Evolutionary conservation across 108 stramenopile species (phyloP), one percentile per base, ranked within the genome.

Genomic region (Cyclotella cryptica): DNA sequence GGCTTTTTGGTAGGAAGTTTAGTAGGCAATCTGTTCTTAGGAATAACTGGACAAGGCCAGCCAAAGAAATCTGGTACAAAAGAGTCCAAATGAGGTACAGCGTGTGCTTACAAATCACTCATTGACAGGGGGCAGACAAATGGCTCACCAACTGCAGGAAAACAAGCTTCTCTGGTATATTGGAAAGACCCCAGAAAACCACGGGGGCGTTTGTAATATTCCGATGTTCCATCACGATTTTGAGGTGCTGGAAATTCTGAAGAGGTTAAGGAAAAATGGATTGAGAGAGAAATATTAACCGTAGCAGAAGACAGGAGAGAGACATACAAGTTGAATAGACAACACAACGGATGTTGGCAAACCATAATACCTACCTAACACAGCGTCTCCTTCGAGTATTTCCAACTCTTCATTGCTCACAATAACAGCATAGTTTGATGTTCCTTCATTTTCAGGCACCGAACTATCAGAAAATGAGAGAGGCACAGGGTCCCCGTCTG

Each of bases 21-120:
- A 3, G 60, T 63, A 29, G 69, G 69, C 3, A 24, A 11, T 40
- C 46, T 21, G 24, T 57, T 46, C 62, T 46, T 43, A 22, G 42
- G 62, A 18, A 71, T 42, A 45, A 71, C 70, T 11, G 77, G 77
- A 55, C 77, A 78, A 0, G 77, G 77, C 77, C 77, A 78, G 15
- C 77, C 62, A 26, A 55, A 63, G 26, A 71, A 78, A 29, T 78
- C 35, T 61, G 19, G 24, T 26, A 1, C n/a, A 57, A 24, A 57
- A 22, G 35, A 35, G 35, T 35, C 22, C 12, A 57, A 57, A 22
- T 24, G 21, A 57, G n/a, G n/a, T n/a, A n/a, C n/a, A n/a, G n/a
- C n/a, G n/a, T n/a, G n/a, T n/a, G n/a, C n/a, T n/a, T n/a, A n/a
- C n/a, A n/a, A n/a, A n/a, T n/a, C n/a, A n/a, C n/a, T n/a, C n/a